Base-by-base conservation (phyloP, 768 basidiomycete species). In the Leccinum variicolor region DNA sequence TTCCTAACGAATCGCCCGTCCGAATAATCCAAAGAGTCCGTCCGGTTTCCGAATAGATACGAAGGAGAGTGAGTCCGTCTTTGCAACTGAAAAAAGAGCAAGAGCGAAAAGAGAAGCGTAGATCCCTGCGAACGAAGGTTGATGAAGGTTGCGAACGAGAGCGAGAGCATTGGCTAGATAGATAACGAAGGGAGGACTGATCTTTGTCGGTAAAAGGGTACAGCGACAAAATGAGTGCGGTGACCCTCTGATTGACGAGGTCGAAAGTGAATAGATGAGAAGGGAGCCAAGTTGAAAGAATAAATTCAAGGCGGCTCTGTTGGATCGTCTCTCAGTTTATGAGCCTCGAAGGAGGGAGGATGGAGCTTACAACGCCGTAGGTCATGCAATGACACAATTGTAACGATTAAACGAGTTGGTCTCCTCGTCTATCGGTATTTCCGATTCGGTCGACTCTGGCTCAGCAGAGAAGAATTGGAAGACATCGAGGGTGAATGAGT, bases 361-460 rank as follows among this genome's bases (percentile, higher is more conserved):
- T 43, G 41, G n/a, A 23, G 26, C 67, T 54, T 39, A 71, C 69
- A 39, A 41, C 28, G 17, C 6, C n/a, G 15, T 33, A 25, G 47
- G 11, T 66, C 65, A 70, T 56, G 48, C 57, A 19, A 69, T 50
- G 36, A 66, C 61, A 23, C 67, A 69, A 17, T 11, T n/a, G 3
- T 19, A 19, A 54, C 13, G 21, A 51, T 39, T 52, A 13, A 10
- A 46, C 55, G 47, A 45, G 21, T n/a, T 29, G 26, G 19, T 39
- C 39, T 13, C 11, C 19, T 64, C 19, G 58, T 66, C 49, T 9
- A 54, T 58, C 8, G 65, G 68, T 25, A 63, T 55, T 49, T 62
- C 54, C 3, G 60, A 50, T 14, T 6, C 34, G 5, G 34, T 49
- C 23, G 41, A 28, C 28, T 47, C 59, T 15, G 52, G 28, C 45